Evolutionary conservation across 106 monocot species (phyloP).

Genomic region (Allium fistulosum): DNA sequence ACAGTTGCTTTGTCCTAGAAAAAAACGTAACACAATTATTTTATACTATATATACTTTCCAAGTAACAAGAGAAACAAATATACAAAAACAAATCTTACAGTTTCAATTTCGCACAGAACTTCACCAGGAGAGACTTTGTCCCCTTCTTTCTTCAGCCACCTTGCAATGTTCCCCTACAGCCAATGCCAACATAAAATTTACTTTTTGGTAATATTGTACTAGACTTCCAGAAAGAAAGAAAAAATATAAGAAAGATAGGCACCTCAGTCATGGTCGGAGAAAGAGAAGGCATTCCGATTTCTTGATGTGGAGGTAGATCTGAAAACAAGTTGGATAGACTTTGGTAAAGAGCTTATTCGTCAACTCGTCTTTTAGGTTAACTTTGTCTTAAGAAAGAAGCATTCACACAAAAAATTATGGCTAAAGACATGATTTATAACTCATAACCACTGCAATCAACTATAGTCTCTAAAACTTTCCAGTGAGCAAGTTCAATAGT

Average conservation of each 20-base stretch:
- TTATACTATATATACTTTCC: background rate
- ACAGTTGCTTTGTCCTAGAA: constrained; percentile 95
- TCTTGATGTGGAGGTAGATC: constrained; percentile 87
- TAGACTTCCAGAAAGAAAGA: background rate
- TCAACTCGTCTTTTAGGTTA: too few relatives aligned
- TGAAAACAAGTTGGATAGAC: constrained; percentile 7
- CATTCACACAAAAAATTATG: too few relatives aligned
- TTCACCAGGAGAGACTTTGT: constrained; percentile 93
- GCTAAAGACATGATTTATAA: too few relatives aligned
- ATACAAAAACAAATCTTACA: constrained; percentile 29
- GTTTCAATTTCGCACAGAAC: constrained; percentile 99
- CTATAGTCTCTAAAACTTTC: too few relatives aligned
- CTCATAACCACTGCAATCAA: too few relatives aligned
- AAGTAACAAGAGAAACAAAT: background rate
- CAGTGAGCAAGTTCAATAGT: too few relatives aligned
- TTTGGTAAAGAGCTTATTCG: too few relatives aligned
- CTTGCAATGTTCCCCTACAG: constrained; percentile 87
- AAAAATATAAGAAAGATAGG: background rate
- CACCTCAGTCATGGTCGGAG: constrained; percentile 99
- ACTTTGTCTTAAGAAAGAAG: too few relatives aligned
- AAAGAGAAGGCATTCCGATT: constrained; percentile 99
- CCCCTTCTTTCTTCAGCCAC: constrained; percentile 99
- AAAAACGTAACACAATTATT: background rate
- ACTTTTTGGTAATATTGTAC: too few relatives aligned
- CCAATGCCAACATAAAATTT: constrained; percentile 4